Evolutionary conservation across 2,329 filamentous ascomycete genomes (phyloP), one percentile per base, ranked within the genome.

Genomic region (Aspergillus novofumigatus): DNA sequence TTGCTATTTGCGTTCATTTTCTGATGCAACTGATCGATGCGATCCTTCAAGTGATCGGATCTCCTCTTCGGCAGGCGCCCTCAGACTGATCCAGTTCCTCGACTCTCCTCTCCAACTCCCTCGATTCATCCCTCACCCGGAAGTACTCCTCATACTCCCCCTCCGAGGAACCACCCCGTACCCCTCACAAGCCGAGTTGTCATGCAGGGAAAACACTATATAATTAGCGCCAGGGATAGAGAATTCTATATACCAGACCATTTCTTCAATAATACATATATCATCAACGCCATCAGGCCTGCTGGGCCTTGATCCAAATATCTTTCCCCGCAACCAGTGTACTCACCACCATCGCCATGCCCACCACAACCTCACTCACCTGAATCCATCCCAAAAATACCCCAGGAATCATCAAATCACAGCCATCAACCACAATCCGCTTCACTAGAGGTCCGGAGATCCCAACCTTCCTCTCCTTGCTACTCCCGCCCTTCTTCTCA

Each of bases 361-460:
- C 86, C 1, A 89, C 81, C 1, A 78, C 73, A 2, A 82, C 78
- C 0, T 79, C 72, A 9, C 79, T 75, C 1, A 81, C 74, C 0
- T 77, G 69, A 26, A 87, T 72, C 86, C 86, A 89, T 0, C 85
- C 85, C 14, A 89, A 72, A 0, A 81, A 75, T 5, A 76, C 75
- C 0, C 83, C 83, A 0, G 89, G 88, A 32, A 89, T 76, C 3
- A 86, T 66, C 49, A 89, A 68, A 68, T 91, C 88, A 52, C 88
- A 78, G 6, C 74, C 62, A 65, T 89, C 85, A 1, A 84, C 78
- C 1, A 85, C 58, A 5, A 87, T 68, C 51, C 78, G 77, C 14
- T 81, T 79, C 28, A 75, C 63, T 2, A 86, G 67, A 1, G 61
- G 58, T 1, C 59, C n/a, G 7, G 67, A 74, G 67, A 11, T 20